Conservation (phyloP, 192 early-diverging fungal genomes). For the Polychytrium aggregatum region DNA sequence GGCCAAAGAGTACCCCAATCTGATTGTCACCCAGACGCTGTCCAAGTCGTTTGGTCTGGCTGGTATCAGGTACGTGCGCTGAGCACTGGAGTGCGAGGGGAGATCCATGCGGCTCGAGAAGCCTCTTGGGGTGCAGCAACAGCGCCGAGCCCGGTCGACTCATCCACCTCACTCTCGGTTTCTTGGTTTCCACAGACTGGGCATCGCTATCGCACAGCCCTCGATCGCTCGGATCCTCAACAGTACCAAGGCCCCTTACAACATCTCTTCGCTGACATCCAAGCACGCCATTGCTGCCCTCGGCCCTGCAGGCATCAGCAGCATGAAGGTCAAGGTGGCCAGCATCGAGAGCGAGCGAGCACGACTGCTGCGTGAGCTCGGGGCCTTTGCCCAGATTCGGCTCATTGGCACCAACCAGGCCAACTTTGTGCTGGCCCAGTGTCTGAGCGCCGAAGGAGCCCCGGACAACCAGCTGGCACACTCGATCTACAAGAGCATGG, state of each 20-base stretch:
- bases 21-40: slow-evolving; percentile 96
- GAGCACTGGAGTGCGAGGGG: no score
- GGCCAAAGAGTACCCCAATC: slow-evolving; percentile 76
- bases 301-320: slow-evolving; percentile 46
- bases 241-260: slow-evolving; percentile 99
- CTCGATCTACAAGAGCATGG: slow-evolving; percentile 70
- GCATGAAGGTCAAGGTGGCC: slow-evolving; percentile 53
- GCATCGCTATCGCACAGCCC: slow-evolving; percentile 69
- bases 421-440: slow-evolving; percentile 88
- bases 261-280: slow-evolving; percentile 82
- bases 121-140: no score
- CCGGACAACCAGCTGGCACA: slow-evolving; percentile 64
- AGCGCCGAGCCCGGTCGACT: no score
- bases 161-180: no score
- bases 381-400: slow-evolving; percentile 45
- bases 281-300: slow-evolving; percentile 70
- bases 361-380: slow-evolving; percentile 51
- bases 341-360: slow-evolving; percentile 56
- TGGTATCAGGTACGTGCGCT: slow-evolving; percentile 77
- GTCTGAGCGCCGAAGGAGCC: slow-evolving; percentile 52
- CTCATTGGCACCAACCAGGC: slow-evolving; percentile 83
- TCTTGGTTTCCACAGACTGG: slow-evolving; percentile 50
- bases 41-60: slow-evolving; percentile 98
- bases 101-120: no score
- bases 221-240: slow-evolving; percentile 84